Evolutionary conservation across 139 green algal species (phyloP), one percentile per base, ranked within the genome.

Genomic region (Chlorella vulgaris): DNA sequence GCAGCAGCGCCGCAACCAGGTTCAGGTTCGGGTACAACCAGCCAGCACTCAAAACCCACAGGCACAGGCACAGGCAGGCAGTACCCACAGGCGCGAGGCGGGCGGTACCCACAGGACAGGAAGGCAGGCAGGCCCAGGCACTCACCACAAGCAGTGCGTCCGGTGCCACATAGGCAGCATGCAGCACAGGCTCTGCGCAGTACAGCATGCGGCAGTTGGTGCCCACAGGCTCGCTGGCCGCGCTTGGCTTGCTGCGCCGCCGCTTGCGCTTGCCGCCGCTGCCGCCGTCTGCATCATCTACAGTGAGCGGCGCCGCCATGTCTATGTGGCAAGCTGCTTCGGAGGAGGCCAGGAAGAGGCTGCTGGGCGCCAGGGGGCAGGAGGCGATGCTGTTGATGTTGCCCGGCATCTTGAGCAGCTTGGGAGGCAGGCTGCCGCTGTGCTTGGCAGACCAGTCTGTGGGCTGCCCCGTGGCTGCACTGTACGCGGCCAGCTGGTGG

Each of bases 321-420:
- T 91, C 86, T 4, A 91, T 31, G 69, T 86, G 73, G 67, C 78
- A 89, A 26, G 87, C 21, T 1, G 78, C 85, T 7, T 82, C 66
- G 21, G 69, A 78, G 5, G 80, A 74, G 24, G 70, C 39, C 47
- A 92, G 55, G 53, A 88, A 62, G 6, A 75, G 51, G 65, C 38
- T 38, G 38, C 63, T 47, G 69, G 79, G 74, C 4, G 76, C 68
- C 3, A 81, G 31, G 1, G 89, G 86, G 71, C 78, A 40, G 80
- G 87, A 84, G 0, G 83, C 77, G 18, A 93, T 51, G 42, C 81
- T 71, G 8, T 19, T 8, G 18, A 91, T 81, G 38, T 31, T 62
- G n/a, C 90, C 90, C 1, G 85, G 86, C 69, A 91, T 80, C 7
- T 69, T 28, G n/a, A 70, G 65, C 67, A 92, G 51, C 51, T 83